Base-by-base conservation (phyloP, 768 basidiomycete genomes). In the Lactarius sp. region DNA sequence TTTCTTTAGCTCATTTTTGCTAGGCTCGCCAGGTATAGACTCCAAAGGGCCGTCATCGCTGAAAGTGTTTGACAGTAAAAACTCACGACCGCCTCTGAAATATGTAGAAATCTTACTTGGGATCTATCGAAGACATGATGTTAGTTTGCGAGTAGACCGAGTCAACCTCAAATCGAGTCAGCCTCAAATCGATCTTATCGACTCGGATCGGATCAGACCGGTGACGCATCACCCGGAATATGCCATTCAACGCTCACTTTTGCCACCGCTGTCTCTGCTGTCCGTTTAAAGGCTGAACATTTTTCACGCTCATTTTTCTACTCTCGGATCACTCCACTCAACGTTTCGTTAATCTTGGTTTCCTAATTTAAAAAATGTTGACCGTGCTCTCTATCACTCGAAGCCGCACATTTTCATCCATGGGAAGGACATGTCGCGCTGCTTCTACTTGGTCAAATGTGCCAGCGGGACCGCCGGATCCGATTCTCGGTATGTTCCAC, bases 1-100 rank as follows among this genome's bases (percentile, higher is more conserved):
- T 76, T 93, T 94, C 80, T 98, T 98, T 62, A 93, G 74, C 70
- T 95, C 93, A 70, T 80, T 91, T 78, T 97, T 98, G 60, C 87
- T 85, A 7, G 86, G 92, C 13, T 81, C 88, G 46, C 79, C 75
- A 39, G 61, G 47, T 37, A 46, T 52, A 13, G 61, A 27, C 34
- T 62, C 56, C 5, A 44, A n/a, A 12, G 18, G 13, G 42, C 33
- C 41, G 27, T 41, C 51, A 22, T 47, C 44, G 44, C 60, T 65
- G 20, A 42, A 42, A 62, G 22, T 1, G 49, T 36, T 33, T 13
- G 50, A 27, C 31, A n/a, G 22, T 54, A 8, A 59, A n/a, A 12
- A 16, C 2, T 2, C 14, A 52, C 31, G 7, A 14, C 1, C 18
- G 6, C 36, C 16, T 16, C 27, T 18, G 42, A 9, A 36, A 4